Base-by-base conservation (phyloP, 805 yeast species). In the Schwanniomyces sp. region DNA sequence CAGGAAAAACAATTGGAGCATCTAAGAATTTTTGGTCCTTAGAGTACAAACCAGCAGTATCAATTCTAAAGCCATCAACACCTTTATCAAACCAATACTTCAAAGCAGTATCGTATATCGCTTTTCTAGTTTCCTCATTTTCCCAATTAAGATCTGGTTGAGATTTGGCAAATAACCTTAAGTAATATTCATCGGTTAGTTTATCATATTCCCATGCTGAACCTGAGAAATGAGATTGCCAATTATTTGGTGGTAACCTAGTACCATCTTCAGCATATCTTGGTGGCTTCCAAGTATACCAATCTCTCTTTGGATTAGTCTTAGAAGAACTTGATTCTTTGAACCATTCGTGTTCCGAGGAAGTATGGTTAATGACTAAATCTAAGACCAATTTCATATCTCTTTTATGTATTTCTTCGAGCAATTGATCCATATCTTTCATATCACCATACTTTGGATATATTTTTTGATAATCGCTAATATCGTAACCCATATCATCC, bases 111-210 rank as follows among this genome's bases (percentile, higher is more conserved):
- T 76, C 66, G 62, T 78, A 78, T 46, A 80, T 69, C 50, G 68
- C 68, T 6, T 67, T 49, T 52, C 65, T 53, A 17, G 56, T 44
- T 43, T 61, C 75, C 46, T 62, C 71, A 56, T 73, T 79, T 53
- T 81, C 85, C 86, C 85, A 81, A 64, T 81, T 81, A 56, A 81
- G 67, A 56, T 81, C 85, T 11, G 85, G 85, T 62, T 81, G 86
- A 28, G 74, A 58, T 43, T 63, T 63, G 11, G 82, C 82, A 63
- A 79, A 81, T 48, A 80, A 64, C 44, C 72, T 75, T 53, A 81
- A 63, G 61, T 80, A 81, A 66, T 79, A 81, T 62, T 81, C 84
- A 41, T 74, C 71, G 14, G 84, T 79, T 2, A 36, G 27, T 51
- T 78, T 82, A 60, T 81, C 85, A 59, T 71, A 80, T 38, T 66